Conservation (phyloP, 2,329 filamentous ascomycete genomes). For the Curvularia sp. region DNA sequence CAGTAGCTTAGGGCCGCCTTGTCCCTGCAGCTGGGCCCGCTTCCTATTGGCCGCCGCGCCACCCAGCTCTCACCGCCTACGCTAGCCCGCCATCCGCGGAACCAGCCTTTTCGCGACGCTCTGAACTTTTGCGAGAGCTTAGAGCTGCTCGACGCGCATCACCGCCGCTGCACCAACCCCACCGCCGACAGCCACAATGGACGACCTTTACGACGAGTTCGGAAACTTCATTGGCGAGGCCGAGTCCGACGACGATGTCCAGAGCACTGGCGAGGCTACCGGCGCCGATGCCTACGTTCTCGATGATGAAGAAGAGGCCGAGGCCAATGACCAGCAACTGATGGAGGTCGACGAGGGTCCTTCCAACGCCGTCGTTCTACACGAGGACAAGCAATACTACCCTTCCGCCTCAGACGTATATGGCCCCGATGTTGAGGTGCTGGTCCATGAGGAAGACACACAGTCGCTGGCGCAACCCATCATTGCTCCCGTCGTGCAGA, state of each 20-base stretch:
- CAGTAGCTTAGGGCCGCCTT: slow-evolving; percentile 14
- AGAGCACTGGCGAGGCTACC: slow-evolving; percentile 75
- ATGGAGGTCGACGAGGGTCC: slow-evolving; percentile 95
- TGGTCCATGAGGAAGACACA: slow-evolving; percentile 96
- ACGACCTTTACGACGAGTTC: slow-evolving; percentile 99
- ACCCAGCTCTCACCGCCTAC: slow-evolving; percentile 36
- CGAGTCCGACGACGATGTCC: slow-evolving; percentile 85
- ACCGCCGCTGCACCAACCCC: slow-evolving; percentile 18
- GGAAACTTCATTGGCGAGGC: slow-evolving; percentile 98
- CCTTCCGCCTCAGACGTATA: slow-evolving; percentile 97
- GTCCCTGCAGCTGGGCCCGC: slow-evolving; percentile 25
- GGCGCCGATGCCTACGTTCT: slow-evolving; percentile 80
- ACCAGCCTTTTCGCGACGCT: slow-evolving; percentile 27
- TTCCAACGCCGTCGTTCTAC: slow-evolving; percentile 95
- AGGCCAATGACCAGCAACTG: slow-evolving; percentile 74
- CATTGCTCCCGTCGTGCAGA: slow-evolving; percentile 88
- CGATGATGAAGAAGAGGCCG: slow-evolving; percentile 60
- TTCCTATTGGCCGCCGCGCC: slow-evolving; percentile 23
- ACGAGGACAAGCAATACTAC: slow-evolving; percentile 99
- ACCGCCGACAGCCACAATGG: slow-evolving; percentile 65
- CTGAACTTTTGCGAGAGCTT: slow-evolving; percentile 40
- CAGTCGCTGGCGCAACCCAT: slow-evolving; percentile 93
- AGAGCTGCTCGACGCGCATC: slow-evolving; percentile 30
- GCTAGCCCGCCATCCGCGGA: slow-evolving; percentile 21
- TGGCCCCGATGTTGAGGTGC: slow-evolving; percentile 89